phyloP scores from a whole-genome alignment of 345 rosid species.

The Murraya paniculata region DNA sequence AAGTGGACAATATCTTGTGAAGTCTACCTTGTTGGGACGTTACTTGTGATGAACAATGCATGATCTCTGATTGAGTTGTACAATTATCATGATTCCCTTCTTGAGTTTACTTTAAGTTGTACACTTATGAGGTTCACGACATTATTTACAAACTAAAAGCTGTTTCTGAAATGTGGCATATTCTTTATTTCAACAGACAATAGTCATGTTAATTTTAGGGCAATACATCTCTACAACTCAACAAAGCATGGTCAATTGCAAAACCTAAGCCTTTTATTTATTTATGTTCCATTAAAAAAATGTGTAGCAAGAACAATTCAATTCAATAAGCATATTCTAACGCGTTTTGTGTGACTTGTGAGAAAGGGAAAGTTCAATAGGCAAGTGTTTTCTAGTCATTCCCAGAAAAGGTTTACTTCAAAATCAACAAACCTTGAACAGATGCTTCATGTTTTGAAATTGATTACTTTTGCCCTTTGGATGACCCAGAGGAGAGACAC shows the following conservation, averaged over 20 bases:
- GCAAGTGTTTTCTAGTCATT: neutral
- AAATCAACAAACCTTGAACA: constrained; percentile 9
- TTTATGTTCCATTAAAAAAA: too few species aligned
- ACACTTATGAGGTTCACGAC: neutral
- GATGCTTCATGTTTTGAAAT: constrained; percentile 74
- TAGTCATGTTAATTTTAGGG: too few species aligned
- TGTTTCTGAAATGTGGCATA: neutral
- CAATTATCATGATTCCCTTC: neutral
- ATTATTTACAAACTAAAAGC: neutral
- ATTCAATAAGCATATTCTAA: too few species aligned
- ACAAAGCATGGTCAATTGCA: too few species aligned
- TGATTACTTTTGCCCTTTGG: constrained; percentile 73
- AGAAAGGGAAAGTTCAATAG: constrained; percentile 13
- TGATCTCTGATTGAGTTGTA: neutral
- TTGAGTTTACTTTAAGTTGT: neutral
- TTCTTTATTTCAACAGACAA: too few species aligned
- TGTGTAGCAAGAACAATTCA: too few species aligned
- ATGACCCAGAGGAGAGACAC: constrained; percentile 86
- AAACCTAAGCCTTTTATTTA: too few species aligned
- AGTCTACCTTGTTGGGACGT: neutral
- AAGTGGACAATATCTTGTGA: too few species aligned
- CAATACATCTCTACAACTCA: too few species aligned
- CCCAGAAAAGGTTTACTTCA: constrained; percentile 51
- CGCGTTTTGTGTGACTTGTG: constrained; percentile 38
- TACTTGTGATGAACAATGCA: constrained; percentile 59